Conservation (phyloP, 2,329 filamentous ascomycete genomes). For the Ophiosphaerella narmari region DNA sequence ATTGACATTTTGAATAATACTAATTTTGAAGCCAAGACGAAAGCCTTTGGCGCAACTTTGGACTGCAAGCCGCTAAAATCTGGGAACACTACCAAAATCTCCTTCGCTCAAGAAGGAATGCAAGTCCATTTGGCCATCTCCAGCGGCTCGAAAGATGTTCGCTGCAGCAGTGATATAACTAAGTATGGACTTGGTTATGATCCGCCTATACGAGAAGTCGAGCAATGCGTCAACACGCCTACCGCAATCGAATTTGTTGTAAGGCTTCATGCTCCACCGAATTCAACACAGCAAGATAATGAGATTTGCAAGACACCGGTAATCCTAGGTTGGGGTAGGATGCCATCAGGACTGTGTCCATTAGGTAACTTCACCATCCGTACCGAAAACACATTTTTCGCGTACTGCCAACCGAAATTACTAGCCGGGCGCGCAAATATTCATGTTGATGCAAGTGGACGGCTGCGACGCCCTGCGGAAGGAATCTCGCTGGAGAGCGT, state of each 20-base stretch:
- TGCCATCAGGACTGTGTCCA: slow-evolving; percentile 16
- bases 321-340: slow-evolving; percentile 35
- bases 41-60: slow-evolving; percentile 42
- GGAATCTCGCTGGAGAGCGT: not conserved
- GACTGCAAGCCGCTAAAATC: slow-evolving; percentile 37
- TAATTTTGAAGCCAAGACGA: slow-evolving; percentile 34
- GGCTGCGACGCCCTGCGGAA: slow-evolving; percentile 20
- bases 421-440: slow-evolving; percentile 41
- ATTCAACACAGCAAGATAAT: slow-evolving; percentile 21
- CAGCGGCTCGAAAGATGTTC: not conserved
- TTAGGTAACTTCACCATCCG: not conserved
- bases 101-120: too few relatives aligned
- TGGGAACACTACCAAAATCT: slow-evolving; percentile 5
- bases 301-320: slow-evolving; percentile 28
- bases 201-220: not conserved
- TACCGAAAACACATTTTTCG: slow-evolving; percentile 26
- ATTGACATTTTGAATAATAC: slow-evolving; percentile 1
- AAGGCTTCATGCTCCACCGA: slow-evolving; percentile 3
- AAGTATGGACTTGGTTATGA: too few relatives aligned
- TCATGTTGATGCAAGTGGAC: slow-evolving; percentile 38
- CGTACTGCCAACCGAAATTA: slow-evolving; percentile 46
- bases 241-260: slow-evolving; percentile 21
- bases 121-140: not conserved
- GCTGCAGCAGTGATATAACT: not conserved
- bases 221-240: slow-evolving; percentile 6